Conservation (phyloP, 495 filamentous ascomycete genomes). For the Parachaetomium inaequale region DNA sequence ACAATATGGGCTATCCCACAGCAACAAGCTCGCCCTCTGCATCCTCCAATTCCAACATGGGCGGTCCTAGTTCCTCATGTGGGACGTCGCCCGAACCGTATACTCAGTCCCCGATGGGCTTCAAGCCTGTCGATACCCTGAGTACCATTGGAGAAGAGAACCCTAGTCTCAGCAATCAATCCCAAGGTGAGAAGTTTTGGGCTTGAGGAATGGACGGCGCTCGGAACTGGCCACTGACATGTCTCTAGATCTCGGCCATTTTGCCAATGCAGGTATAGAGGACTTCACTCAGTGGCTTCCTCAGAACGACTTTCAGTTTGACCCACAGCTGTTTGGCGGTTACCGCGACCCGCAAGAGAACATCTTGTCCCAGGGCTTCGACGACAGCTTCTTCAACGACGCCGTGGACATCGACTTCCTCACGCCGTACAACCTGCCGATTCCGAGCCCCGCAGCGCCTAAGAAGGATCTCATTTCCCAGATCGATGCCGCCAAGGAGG, state of each 20-base stretch:
- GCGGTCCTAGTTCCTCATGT: slow-evolving; percentile 66
- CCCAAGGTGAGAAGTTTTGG: slow-evolving; percentile 23
- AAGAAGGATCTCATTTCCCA: slow-evolving; percentile 71
- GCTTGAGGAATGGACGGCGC: not conserved
- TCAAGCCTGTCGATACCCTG: slow-evolving; percentile 58
- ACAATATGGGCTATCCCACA: slow-evolving; percentile 34
- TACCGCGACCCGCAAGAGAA: slow-evolving; percentile 89
- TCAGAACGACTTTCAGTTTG: slow-evolving; percentile 84
- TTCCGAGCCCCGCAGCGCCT: slow-evolving; percentile 37
- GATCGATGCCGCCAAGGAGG: slow-evolving; percentile 68
- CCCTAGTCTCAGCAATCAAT: slow-evolving; percentile 28
- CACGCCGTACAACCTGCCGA: slow-evolving; percentile 68
- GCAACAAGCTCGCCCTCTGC: slow-evolving; percentile 59
- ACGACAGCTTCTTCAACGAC: slow-evolving; percentile 52
- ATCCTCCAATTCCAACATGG: slow-evolving; percentile 55
- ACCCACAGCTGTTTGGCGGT: slow-evolving; percentile 87
- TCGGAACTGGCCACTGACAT: slow-evolving; percentile 13
- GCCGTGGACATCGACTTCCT: slow-evolving; percentile 77
- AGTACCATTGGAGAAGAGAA: slow-evolving; percentile 57
- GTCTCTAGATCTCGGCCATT: slow-evolving; percentile 33
- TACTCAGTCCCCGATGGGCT: slow-evolving; percentile 52
- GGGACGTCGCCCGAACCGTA: slow-evolving; percentile 59
- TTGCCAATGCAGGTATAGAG: slow-evolving; percentile 26
- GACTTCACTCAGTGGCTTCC: slow-evolving; percentile 69
- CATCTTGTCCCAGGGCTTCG: slow-evolving; percentile 41